These are phyloP conservation scores for Rhodosporidiobolus odoratus DNA, from an alignment of 768 basidiomycete species.

Conservation along the genomic window DNA sequence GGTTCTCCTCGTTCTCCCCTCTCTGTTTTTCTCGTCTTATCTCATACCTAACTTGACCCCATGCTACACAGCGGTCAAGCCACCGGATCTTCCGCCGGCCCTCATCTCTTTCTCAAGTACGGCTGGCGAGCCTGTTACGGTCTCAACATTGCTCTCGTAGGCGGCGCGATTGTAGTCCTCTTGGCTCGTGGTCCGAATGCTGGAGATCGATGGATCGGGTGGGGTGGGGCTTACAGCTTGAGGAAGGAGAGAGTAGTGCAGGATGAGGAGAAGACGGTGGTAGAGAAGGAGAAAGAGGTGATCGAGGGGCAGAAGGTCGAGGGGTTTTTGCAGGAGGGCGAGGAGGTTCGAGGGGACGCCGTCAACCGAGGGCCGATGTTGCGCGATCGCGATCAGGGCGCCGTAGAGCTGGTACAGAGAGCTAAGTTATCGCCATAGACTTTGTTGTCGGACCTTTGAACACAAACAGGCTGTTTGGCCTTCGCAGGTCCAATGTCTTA, in stretches of 20 bases:
- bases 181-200: slow-evolving; percentile 6
- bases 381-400: too few relatives aligned
- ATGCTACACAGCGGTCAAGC: slow-evolving; percentile 6
- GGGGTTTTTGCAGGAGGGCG: not conserved
- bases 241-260: not conserved
- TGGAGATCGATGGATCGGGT: slow-evolving; percentile 16
- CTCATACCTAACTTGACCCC: not conserved
- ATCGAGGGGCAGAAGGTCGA: slow-evolving; percentile 10
- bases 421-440: too few relatives aligned
- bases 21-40: not conserved
- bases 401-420: too few relatives aligned
- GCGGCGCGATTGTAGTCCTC: slow-evolving; percentile 1
- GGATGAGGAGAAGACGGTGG: not conserved
- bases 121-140: slow-evolving; percentile 15
- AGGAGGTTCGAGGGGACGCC: too few relatives aligned
- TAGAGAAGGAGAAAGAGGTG: not conserved
- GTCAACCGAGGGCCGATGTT: too few relatives aligned
- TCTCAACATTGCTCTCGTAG: not conserved
- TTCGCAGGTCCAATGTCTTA: too few relatives aligned
- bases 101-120: slow-evolving; percentile 11
- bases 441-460: too few relatives aligned
- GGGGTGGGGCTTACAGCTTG: slow-evolving; percentile 16
- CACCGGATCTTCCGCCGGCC: slow-evolving; percentile 11
- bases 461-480: too few relatives aligned
- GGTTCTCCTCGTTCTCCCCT: not conserved